Evolutionary conservation across 495 filamentous ascomycete species (phyloP).

Genomic region (Talaromyces stipitatus): DNA sequence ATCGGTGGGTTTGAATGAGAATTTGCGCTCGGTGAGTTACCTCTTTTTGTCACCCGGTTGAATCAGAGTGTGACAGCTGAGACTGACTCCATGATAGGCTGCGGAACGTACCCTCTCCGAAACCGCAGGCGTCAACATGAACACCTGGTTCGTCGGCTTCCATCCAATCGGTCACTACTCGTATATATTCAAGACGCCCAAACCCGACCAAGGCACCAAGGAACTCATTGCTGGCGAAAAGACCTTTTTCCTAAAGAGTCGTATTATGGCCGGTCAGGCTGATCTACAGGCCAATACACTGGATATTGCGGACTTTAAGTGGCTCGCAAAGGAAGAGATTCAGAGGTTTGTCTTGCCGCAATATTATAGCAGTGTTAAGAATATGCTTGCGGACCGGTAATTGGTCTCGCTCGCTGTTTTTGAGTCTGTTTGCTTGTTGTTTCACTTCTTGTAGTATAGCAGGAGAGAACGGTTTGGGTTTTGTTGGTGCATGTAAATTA

Average conservation of each 20-base stretch:
- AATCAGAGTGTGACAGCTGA: background rate
- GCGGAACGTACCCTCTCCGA: constrained; percentile 70
- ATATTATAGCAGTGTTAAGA: constrained; percentile 68
- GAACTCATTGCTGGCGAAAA: constrained; percentile 54
- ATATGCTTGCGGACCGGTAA: constrained; percentile 72
- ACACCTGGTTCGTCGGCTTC: constrained; percentile 94
- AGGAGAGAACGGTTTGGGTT: background rate
- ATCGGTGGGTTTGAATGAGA: constrained; percentile 58
- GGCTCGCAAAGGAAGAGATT: constrained; percentile 87
- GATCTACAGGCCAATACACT: constrained; percentile 65
- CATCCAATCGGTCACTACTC: constrained; percentile 78
- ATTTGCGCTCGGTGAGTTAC: constrained; percentile 65
- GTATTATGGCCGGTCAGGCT: constrained; percentile 95
- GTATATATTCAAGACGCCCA: constrained; percentile 32
- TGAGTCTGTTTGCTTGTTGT: background rate
- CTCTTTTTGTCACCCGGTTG: background rate
- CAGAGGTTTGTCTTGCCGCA: constrained; percentile 47
- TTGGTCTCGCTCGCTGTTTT: background rate
- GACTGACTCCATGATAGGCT: constrained; percentile 46
- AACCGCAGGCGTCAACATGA: constrained; percentile 88
- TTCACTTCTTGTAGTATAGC: constrained; percentile 3
- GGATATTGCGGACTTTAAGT: constrained; percentile 76
- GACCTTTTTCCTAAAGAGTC: constrained; percentile 88
- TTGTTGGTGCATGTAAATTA: constrained; percentile 1
- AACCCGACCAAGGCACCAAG: constrained; percentile 28